Percentiles rank a stretch among this genome's conserved stretches.
Evolutionary conservation across 495 filamentous ascomycete species (phyloP).

Genomic region (Talaromyces wortmannii): DNA sequence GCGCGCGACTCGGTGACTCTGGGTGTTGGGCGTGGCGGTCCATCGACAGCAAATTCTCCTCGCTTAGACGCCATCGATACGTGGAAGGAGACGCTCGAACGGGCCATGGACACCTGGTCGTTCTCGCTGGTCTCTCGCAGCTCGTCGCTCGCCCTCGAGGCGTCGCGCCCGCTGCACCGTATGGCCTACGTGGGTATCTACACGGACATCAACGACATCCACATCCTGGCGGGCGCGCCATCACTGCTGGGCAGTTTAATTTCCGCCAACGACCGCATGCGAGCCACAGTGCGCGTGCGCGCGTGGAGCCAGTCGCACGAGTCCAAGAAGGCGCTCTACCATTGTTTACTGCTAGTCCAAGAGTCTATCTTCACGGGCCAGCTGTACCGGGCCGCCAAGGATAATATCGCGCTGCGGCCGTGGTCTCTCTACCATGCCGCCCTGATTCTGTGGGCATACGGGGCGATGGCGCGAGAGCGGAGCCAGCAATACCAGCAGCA

Average conservation of each 20-base stretch:
- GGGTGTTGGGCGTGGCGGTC: not conserved
- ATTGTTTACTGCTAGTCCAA: slow-evolving; percentile 2
- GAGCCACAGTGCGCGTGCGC: slow-evolving; percentile 4
- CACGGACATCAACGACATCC: slow-evolving; percentile 7
- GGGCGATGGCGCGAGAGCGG: not conserved
- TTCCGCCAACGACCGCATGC: not conserved
- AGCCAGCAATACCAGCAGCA: not conserved
- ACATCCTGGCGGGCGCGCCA: slow-evolving; percentile 5
- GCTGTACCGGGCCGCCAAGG: slow-evolving; percentile 6
- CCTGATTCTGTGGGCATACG: slow-evolving; percentile 10
- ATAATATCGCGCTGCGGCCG: slow-evolving; percentile 10
- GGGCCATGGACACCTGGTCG: slow-evolving; percentile 2
- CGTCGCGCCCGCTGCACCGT: slow-evolving; percentile 4
- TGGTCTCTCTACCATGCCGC: slow-evolving; percentile 11
- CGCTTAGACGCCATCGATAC: slow-evolving; percentile 1
- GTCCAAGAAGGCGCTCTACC: slow-evolving; percentile 6
- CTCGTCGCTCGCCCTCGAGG: slow-evolving; percentile 1
- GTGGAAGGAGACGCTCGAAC: slow-evolving; percentile 3
- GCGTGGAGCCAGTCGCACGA: slow-evolving; percentile 2
- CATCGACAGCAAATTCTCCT: not conserved
- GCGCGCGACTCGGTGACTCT: slow-evolving; percentile 5
- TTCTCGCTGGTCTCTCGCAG: slow-evolving; percentile 1
- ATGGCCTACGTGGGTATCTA: slow-evolving; percentile 11
- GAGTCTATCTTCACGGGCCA: slow-evolving; percentile 5
- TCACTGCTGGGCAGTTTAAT: slow-evolving; percentile 4